phyloP scores from a whole-genome alignment of 2,329 filamentous ascomycete species.

The Fusarium azukiicola region DNA sequence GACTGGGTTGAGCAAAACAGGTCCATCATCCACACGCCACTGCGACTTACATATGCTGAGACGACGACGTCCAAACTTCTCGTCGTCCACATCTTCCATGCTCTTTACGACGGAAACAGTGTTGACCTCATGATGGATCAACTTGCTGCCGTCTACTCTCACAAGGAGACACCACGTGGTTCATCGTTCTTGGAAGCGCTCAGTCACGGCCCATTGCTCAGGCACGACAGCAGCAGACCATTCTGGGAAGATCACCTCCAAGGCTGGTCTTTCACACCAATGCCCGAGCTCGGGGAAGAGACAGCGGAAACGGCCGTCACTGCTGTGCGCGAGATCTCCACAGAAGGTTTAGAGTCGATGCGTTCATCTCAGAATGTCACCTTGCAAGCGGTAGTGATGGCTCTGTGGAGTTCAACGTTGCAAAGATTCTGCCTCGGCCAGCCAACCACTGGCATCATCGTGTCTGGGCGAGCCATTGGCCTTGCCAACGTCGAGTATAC shows the following conservation, averaged over 20 bases:
- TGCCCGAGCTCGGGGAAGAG: conserved; percentile 33
- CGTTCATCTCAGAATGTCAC: conserved; percentile 85
- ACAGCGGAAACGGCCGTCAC: conserved; percentile 23
- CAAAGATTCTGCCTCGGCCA: conserved; percentile 70
- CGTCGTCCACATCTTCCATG: conserved; percentile 89
- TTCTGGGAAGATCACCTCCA: conserved; percentile 86
- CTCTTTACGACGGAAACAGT: conserved; percentile 91
- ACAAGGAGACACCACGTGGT: conserved; percentile 53
- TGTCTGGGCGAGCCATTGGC: conserved; percentile 88
- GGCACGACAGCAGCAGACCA: conserved; percentile 61
- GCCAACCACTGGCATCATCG: conserved; percentile 85
- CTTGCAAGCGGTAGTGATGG: conserved; percentile 89
- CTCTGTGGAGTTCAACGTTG: conserved; percentile 85
- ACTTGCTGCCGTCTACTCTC: conserved; percentile 63
- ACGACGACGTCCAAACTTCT: conserved; percentile 71
- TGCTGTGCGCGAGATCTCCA: conserved; percentile 55
- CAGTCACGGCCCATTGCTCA: conserved; percentile 83
- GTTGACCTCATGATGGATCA: conserved; percentile 83
- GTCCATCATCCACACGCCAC: conserved; percentile 37
- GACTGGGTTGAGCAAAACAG: conserved; percentile 78
- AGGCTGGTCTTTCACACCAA: conserved; percentile 49
- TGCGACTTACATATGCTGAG: conserved; percentile 63
- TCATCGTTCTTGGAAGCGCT: conserved; percentile 85
- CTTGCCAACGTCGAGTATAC: conserved; percentile 82
- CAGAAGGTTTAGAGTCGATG: conserved; percentile 71